Conservation (phyloP, 108 stramenopile species). For the Nannochloropsis granulata region DNA sequence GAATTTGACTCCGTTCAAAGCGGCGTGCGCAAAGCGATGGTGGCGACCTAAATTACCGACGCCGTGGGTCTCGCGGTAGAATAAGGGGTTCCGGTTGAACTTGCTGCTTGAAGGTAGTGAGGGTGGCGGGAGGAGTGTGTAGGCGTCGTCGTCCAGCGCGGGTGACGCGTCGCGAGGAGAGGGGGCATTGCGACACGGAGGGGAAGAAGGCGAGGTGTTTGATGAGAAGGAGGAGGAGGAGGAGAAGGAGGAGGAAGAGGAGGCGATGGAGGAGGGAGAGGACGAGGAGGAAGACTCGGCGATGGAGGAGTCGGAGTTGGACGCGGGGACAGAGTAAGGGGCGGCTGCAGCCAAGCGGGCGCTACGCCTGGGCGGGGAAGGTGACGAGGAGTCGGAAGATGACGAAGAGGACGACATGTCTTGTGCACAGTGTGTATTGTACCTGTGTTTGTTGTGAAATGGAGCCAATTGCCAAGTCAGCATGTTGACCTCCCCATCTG, state of each 20-base stretch:
- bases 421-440: too few species aligned
- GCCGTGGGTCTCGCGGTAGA: neutral
- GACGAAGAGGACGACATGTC: too few species aligned
- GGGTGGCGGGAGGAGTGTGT: neutral
- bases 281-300: neutral
- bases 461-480: too few species aligned
- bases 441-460: too few species aligned
- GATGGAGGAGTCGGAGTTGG: neutral
- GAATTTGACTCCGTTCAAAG: neutral
- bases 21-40: neutral
- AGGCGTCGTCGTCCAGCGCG: too few species aligned
- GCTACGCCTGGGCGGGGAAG: neutral
- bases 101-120: neutral
- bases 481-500: too few species aligned
- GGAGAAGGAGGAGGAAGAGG: neutral
- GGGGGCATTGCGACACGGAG: neutral
- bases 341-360: neutral
- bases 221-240: neutral
- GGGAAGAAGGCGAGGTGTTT: neutral
- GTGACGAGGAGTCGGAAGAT: neutral
- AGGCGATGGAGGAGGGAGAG: neutral
- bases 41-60: neutral
- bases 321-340: neutral
- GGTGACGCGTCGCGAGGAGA: too few species aligned
- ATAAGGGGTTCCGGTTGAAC: neutral